These are phyloP conservation scores for Alloteropsis angusta DNA, from an alignment of 202 grass and related monocot species.

Conservation along the genomic window DNA sequence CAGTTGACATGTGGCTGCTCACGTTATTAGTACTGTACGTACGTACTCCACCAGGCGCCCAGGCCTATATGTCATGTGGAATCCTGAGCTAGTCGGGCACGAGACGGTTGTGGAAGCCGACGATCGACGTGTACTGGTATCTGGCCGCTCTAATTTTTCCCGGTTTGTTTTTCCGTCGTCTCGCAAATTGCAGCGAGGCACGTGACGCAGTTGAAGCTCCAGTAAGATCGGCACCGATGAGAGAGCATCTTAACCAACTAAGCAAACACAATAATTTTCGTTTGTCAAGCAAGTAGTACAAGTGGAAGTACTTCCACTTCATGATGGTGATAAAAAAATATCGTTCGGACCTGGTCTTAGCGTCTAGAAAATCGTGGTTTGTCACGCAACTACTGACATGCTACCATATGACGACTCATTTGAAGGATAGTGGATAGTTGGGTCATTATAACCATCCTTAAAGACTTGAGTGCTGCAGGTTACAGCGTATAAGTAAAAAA, in stretches of 20 bases:
- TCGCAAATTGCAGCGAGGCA: neutral
- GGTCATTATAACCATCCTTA: neutral
- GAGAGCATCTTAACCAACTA: neutral
- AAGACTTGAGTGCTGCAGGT: too few relatives aligned
- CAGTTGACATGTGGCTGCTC: neutral
- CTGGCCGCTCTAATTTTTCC: neutral
- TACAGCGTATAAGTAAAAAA: too few relatives aligned
- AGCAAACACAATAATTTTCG: neutral
- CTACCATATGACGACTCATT: neutral
- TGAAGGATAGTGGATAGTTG: neutral
- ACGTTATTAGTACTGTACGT: neutral
- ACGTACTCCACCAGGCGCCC: neutral
- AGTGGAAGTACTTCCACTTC: constrained; percentile 1
- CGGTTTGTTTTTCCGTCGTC: neutral
- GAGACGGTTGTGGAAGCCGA: neutral
- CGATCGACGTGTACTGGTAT: neutral
- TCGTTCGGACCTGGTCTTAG: neutral
- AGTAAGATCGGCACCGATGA: neutral
- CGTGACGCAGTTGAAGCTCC: constrained; percentile 14
- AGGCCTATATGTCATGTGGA: neutral
- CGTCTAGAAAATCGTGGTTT: neutral
- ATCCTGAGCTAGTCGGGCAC: neutral
- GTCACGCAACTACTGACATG: neutral
- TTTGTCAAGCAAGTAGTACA: neutral
- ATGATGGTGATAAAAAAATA: neutral